These are phyloP conservation scores for Ochetophila trinervis DNA, from an alignment of 306 rosid species.

Conservation along the genomic window DNA sequence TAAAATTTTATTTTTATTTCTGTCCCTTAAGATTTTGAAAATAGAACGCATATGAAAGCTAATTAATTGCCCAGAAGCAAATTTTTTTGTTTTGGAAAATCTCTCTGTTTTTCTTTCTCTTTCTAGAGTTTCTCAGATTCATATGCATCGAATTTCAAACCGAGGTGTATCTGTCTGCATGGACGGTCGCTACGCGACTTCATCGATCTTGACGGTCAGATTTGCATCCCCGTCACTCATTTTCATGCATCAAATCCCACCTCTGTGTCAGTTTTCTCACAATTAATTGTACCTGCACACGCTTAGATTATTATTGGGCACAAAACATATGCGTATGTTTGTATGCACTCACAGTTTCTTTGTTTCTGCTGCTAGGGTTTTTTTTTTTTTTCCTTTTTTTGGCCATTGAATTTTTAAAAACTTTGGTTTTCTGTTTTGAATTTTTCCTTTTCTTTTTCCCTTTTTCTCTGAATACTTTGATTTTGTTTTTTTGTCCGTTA, in stretches of 20 bases:
- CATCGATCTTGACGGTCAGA: conserved; percentile 57
- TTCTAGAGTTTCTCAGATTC: conserved; percentile 3
- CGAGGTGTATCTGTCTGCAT: conserved; percentile 27
- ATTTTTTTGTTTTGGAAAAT: too few species aligned
- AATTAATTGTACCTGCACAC: not conserved
- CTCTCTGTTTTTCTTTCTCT: not conserved
- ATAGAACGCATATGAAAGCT: too few species aligned
- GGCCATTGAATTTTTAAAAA: not conserved
- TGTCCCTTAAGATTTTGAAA: too few species aligned
- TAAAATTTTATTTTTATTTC: too few species aligned
- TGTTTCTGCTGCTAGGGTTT: conserved; percentile 14
- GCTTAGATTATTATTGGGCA: too few species aligned
- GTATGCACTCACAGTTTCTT: not conserved
- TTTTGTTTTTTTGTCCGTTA: conserved; percentile 18
- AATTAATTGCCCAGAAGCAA: too few species aligned
- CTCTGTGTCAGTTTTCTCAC: conserved; percentile 4
- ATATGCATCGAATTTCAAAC: conserved; percentile 1
- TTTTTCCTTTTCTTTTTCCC: too few species aligned
- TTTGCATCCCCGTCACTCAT: conserved; percentile 30
- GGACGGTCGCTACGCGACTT: conserved; percentile 41
- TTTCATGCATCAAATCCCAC: conserved; percentile 34
- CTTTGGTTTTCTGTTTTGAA: too few species aligned
- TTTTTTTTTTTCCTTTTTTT: not conserved
- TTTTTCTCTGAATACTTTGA: conserved; percentile 1
- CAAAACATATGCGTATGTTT: not conserved